Base-by-base conservation (phyloP, 768 basidiomycete species). In the Rhodosporidiobolus sp. region DNA sequence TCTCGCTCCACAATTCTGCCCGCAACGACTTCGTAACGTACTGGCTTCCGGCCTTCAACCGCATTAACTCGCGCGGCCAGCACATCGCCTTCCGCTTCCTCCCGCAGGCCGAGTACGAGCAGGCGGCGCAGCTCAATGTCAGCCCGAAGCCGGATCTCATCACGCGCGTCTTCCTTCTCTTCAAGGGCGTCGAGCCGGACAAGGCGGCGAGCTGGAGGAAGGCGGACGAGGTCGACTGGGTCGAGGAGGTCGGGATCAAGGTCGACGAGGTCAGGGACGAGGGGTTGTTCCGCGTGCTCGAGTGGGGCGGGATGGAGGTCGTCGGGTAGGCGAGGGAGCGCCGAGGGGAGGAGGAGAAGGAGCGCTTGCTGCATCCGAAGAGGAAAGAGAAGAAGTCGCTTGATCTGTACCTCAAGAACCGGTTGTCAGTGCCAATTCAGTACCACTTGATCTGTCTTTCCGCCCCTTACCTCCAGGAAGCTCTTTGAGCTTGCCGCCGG, bases 21-120 rank as follows among this genome's bases (percentile, higher is more conserved):
- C 79, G 83, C 56, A 83, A 82, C 34, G 83, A 83, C 11, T 85
- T 86, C 77, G 83, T 86, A 71, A 85, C 84, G 82, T 85, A 83
- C 73, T 86, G 85, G 85, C 81, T 85, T 24, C 84, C 84, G 0
- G 77, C 79, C 19, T 73, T 86, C 50, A 73, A 81, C 48, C 83
- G 81, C 65, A 62, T 63, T 96, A 94, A 24, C 90, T 96, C 77
- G n/a, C 94, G 95, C 24, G 81, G 84, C 77, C 77, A 79, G 28
- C 72, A 83, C 66, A 76, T 86, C 59, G 84, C 84, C 2, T 78
- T 86, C 38, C 82, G 84, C 8, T 85, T 86, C 78, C 54, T 85
- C 14, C 80, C 84, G 4, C 85, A 85, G 70, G 76, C 77, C 1
- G 80, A 81, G 30, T 86, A 84, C 73, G 83, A 83, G 63, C 65